Conservation (phyloP, 768 basidiomycete genomes). For the Inosperma sp. region DNA sequence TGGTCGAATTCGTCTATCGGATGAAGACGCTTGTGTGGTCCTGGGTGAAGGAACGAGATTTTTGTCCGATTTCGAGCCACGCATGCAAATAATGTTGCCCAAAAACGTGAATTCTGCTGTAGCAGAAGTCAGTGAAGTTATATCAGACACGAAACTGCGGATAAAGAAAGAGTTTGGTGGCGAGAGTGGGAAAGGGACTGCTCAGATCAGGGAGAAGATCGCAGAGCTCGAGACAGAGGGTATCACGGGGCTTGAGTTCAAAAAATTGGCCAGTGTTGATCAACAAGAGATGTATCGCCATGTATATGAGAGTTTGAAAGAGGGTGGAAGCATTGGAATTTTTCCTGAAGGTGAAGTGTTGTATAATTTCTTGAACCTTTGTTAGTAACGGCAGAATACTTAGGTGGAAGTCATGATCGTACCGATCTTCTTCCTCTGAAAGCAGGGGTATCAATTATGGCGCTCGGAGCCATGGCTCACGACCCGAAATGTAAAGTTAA, state of each 20-base stretch:
- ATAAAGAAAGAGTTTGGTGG: constrained; percentile 86
- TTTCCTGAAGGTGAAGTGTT: constrained; percentile 85
- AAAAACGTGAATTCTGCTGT: constrained; percentile 70
- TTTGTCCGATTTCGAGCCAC: constrained; percentile 61
- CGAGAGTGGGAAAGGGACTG: constrained; percentile 70
- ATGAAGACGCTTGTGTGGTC: constrained; percentile 75
- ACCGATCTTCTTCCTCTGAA: constrained; percentile 95
- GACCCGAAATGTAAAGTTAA: constrained; percentile 82
- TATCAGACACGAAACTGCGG: constrained; percentile 81
- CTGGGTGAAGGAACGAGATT: constrained; percentile 82
- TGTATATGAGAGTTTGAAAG: constrained; percentile 82
- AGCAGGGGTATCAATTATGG: constrained; percentile 97
- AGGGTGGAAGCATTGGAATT: constrained; percentile 91
- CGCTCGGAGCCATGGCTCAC: constrained; percentile 94
- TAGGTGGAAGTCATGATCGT: constrained; percentile 97
- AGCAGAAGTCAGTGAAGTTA: constrained; percentile 82
- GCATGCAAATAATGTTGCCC: constrained; percentile 83
- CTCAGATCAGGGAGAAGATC: constrained; percentile 61
- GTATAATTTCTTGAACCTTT: not conserved
- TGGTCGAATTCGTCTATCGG: constrained; percentile 67
- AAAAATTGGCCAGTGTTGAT: constrained; percentile 83
- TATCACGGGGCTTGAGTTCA: constrained; percentile 66
- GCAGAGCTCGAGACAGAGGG: constrained; percentile 55
- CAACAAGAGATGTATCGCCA: constrained; percentile 93
- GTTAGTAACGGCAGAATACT: constrained; percentile 9